Conservation (phyloP, 805 yeast species). For the Yarrowia sp. region DNA sequence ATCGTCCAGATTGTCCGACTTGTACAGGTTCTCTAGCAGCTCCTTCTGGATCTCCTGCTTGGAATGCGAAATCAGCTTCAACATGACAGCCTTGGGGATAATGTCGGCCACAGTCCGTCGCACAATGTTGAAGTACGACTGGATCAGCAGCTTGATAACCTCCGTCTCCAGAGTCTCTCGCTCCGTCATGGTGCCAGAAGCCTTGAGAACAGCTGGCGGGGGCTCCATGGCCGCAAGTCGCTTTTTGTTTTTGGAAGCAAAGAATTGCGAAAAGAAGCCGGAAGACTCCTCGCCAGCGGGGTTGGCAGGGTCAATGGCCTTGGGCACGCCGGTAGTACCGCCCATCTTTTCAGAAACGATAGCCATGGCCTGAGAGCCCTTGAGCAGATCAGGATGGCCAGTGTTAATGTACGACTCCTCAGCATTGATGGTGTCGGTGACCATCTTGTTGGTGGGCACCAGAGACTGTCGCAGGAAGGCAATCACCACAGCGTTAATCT, state of each 20-base stretch:
- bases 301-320: slow-evolving; percentile 31
- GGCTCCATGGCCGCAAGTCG: slow-evolving; percentile 94
- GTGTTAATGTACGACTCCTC: slow-evolving; percentile 96
- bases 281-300: slow-evolving; percentile 47
- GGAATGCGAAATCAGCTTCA: slow-evolving; percentile 79
- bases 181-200: slow-evolving; percentile 88
- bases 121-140: slow-evolving; percentile 87
- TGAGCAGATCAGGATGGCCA: slow-evolving; percentile 93
- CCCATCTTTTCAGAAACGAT: slow-evolving; percentile 88
- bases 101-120: slow-evolving; percentile 90
- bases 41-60: slow-evolving; percentile 89
- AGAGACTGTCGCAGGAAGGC: slow-evolving; percentile 75
- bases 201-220: slow-evolving; percentile 92
- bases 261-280: slow-evolving; percentile 95
- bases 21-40: slow-evolving; percentile 79
- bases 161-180: slow-evolving; percentile 96
- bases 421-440: slow-evolving; percentile 72
- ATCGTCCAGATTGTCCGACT: slow-evolving; percentile 61
- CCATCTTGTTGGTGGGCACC: slow-evolving; percentile 82
- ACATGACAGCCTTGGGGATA: slow-evolving; percentile 93
- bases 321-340: slow-evolving; percentile 44
- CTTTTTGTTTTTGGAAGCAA: slow-evolving; percentile 87
- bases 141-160: slow-evolving; percentile 86
- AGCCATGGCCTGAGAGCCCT: slow-evolving; percentile 70
- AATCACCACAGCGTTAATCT: slow-evolving; percentile 73